phyloP scores from a whole-genome alignment of 257 asterid species.

The Gardenia jasminoides region DNA sequence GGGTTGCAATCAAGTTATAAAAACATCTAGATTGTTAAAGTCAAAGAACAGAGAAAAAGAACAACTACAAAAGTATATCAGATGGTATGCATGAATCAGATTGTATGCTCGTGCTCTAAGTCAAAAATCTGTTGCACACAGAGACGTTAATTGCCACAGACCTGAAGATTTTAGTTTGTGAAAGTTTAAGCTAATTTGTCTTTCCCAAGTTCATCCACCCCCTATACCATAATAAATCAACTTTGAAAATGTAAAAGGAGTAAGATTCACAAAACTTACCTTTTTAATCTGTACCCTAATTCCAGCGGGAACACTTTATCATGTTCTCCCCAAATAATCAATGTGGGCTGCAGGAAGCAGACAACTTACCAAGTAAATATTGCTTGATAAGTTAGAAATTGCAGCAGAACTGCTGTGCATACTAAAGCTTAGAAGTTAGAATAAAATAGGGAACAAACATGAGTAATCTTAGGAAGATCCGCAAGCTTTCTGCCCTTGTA shows the following conservation, averaged over 20 bases:
- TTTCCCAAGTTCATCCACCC: background rate
- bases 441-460: slow-evolving; percentile 33
- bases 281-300: slow-evolving; percentile 63
- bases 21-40: background rate
- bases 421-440: background rate
- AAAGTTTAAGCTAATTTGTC: background rate
- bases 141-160: background rate
- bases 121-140: background rate
- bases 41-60: no score
- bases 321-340: slow-evolving; percentile 79
- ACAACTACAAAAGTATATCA: background rate
- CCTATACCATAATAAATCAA: slow-evolving; percentile 1
- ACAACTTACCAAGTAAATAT: slow-evolving; percentile 10
- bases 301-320: slow-evolving; percentile 77
- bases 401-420: background rate
- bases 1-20: background rate
- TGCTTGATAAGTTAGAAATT: slow-evolving; percentile 1
- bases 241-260: background rate
- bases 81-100: background rate
- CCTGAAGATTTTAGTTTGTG: background rate
- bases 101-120: background rate
- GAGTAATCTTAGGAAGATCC: slow-evolving; percentile 69
- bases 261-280: slow-evolving; percentile 31
- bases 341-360: slow-evolving; percentile 50
- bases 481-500: slow-evolving; percentile 62